Conservation (phyloP, 2,329 filamentous ascomycete genomes). For the Fusarium hainanense region DNA sequence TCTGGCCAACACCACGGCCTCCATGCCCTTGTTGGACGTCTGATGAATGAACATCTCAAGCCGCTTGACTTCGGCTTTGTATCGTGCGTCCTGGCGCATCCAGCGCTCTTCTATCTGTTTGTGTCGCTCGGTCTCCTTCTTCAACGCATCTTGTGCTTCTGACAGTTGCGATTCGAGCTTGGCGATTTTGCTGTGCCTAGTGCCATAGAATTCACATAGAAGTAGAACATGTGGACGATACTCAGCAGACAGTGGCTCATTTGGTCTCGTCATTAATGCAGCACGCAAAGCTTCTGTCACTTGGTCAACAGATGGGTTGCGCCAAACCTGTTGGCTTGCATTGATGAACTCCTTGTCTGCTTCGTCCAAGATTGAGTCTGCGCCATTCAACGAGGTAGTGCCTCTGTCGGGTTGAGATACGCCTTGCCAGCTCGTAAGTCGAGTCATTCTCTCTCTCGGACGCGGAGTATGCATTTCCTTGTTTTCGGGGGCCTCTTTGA, state of each 20-base stretch:
- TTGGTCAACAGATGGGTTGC: constrained; percentile 57
- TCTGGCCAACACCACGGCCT: constrained; percentile 58
- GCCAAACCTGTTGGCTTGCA: constrained; percentile 46
- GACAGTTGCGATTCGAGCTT: constrained; percentile 53
- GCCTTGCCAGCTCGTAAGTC: constrained; percentile 32
- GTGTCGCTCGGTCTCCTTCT: constrained; percentile 53
- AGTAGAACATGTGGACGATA: constrained; percentile 57
- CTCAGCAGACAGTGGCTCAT: constrained; percentile 53
- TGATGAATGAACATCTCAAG: constrained; percentile 48
- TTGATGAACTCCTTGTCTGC: constrained; percentile 32
- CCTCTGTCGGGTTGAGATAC: neutral
- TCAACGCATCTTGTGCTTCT: constrained; percentile 49
- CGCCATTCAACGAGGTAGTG: neutral
- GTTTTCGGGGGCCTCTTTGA: constrained; percentile 10
- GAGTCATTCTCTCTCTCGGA: constrained; percentile 14
- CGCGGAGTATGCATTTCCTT: constrained; percentile 3
- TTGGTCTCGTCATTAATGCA: constrained; percentile 53
- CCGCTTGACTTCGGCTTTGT: constrained; percentile 48
- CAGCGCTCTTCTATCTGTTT: constrained; percentile 38
- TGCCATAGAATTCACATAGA: constrained; percentile 52
- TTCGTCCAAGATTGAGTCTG: constrained; percentile 13
- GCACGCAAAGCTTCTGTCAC: constrained; percentile 59
- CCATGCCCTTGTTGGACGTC: constrained; percentile 57
- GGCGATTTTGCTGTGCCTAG: constrained; percentile 44
- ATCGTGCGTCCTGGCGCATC: constrained; percentile 39